A percentile compares a stretch with the other conserved stretches of the same genome.
These are phyloP conservation scores for Trametes cubensis DNA, from an alignment of 768 basidiomycete species.

Conservation along the genomic window DNA sequence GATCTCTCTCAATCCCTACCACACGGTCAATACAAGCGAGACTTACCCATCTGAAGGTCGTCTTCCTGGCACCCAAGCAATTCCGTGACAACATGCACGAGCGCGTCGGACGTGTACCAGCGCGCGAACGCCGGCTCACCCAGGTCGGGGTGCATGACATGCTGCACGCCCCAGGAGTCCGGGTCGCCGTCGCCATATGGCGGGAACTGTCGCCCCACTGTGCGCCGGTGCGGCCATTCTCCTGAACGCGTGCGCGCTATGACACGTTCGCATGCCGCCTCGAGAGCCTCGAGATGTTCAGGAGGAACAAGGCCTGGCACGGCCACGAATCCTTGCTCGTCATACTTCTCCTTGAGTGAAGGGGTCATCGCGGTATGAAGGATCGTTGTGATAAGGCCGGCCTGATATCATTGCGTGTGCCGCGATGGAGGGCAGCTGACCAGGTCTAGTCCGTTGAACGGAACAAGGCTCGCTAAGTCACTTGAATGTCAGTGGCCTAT, in stretches of 20 bases:
- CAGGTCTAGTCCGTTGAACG: background rate
- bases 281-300: slow-evolving; percentile 43
- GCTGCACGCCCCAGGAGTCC: slow-evolving; percentile 83
- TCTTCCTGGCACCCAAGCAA: slow-evolving; percentile 60
- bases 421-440: slow-evolving; percentile 7
- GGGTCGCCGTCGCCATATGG: slow-evolving; percentile 60
- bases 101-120: slow-evolving; percentile 56
- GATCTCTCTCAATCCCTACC: background rate
- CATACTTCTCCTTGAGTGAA: slow-evolving; percentile 52
- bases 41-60: slow-evolving; percentile 73
- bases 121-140: slow-evolving; percentile 58
- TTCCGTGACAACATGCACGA: background rate
- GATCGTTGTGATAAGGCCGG: background rate
- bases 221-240: slow-evolving; percentile 65
- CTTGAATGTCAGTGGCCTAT: background rate
- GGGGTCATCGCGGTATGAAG: slow-evolving; percentile 12
- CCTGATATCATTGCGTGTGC: background rate
- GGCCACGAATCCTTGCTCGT: slow-evolving; percentile 67
- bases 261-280: slow-evolving; percentile 53
- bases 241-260: slow-evolving; percentile 59
- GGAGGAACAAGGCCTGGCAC: slow-evolving; percentile 55
- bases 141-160: slow-evolving; percentile 78
- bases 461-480: too few species aligned
- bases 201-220: slow-evolving; percentile 79
- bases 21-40: background rate